Conservation (phyloP, 148 eudicot genomes). For the Amaranthus palmeri region DNA sequence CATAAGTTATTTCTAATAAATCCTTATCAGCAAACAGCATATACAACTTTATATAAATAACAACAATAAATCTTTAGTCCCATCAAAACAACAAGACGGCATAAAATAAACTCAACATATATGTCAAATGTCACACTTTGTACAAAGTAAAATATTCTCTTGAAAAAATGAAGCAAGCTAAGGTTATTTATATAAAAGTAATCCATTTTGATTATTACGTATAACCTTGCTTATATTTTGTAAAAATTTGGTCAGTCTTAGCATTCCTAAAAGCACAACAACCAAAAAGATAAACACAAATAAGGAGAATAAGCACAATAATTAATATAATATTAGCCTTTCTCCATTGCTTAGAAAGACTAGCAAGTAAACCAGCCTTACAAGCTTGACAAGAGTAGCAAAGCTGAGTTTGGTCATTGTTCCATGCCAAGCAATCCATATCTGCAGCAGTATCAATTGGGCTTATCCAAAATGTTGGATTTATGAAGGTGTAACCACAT, state of each 20-base stretch:
- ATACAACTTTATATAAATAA: too few species aligned
- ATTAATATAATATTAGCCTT: constrained; percentile 53
- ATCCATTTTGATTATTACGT: constrained; percentile 19
- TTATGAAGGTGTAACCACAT: constrained; percentile 83
- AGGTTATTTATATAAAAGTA: too few species aligned
- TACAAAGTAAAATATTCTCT: too few species aligned
- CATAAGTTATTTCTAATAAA: too few species aligned
- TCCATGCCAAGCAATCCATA: constrained; percentile 77
- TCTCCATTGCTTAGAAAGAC: constrained; percentile 61
- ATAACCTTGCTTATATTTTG: constrained; percentile 77
- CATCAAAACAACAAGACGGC: too few species aligned
- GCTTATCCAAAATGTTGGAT: constrained; percentile 83
- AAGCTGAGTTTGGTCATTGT: constrained; percentile 64
- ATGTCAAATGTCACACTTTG: too few species aligned
- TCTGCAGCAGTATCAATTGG: constrained; percentile 75
- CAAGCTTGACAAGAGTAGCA: constrained; percentile 77
- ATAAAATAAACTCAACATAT: background rate
- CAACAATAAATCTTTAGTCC: too few species aligned
- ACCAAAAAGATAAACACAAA: constrained; percentile 55
- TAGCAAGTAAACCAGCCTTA: constrained; percentile 81
- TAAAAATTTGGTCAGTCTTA: constrained; percentile 57
- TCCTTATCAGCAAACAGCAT: too few species aligned
- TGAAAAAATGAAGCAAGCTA: too few species aligned
- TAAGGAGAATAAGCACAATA: constrained; percentile 47
- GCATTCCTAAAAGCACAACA: constrained; percentile 74